phyloP scores from a whole-genome alignment of 1,284 basidiomycete species.

The Filobasidium uniguttulatum region DNA sequence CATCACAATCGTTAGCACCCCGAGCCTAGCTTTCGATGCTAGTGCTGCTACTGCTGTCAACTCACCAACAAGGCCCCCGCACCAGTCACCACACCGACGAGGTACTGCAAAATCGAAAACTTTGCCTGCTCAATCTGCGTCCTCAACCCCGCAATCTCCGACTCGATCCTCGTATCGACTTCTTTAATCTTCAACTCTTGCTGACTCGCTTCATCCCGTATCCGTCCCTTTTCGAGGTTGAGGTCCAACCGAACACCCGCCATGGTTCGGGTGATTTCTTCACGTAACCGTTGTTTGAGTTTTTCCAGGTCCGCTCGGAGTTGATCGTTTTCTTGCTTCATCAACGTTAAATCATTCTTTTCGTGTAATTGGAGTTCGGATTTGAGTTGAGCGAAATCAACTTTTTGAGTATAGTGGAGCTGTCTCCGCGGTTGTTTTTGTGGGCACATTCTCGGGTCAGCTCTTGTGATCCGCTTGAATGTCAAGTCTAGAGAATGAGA shows the following conservation, averaged over 20 bases:
- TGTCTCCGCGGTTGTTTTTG: too few species aligned
- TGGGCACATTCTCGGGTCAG: neutral
- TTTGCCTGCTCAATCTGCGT: constrained; percentile 89
- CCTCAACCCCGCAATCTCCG: constrained; percentile 79
- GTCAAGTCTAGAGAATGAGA: too few species aligned
- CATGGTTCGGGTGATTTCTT: constrained; percentile 83
- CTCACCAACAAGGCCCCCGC: constrained; percentile 33
- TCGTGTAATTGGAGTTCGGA: constrained; percentile 92
- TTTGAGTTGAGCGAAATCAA: constrained; percentile 94
- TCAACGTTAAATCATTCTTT: constrained; percentile 90
- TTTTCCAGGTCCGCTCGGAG: constrained; percentile 85
- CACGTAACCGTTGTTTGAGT: constrained; percentile 82
- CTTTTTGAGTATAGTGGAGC: constrained; percentile 90
- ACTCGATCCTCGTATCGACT: constrained; percentile 93
- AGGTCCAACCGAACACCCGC: constrained; percentile 88
- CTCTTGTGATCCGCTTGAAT: neutral
- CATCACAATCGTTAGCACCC: neutral
- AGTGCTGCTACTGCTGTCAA: neutral
- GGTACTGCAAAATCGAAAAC: constrained; percentile 41
- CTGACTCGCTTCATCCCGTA: constrained; percentile 81
- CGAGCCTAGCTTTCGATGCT: constrained; percentile 1
- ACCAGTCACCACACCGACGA: constrained; percentile 37
- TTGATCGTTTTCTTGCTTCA: constrained; percentile 91
- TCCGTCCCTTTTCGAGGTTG: constrained; percentile 88
- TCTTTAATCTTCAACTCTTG: constrained; percentile 97